Evolutionary conservation across 1,284 basidiomycete species (phyloP).

Genomic region (Crucibulum parvulum): DNA sequence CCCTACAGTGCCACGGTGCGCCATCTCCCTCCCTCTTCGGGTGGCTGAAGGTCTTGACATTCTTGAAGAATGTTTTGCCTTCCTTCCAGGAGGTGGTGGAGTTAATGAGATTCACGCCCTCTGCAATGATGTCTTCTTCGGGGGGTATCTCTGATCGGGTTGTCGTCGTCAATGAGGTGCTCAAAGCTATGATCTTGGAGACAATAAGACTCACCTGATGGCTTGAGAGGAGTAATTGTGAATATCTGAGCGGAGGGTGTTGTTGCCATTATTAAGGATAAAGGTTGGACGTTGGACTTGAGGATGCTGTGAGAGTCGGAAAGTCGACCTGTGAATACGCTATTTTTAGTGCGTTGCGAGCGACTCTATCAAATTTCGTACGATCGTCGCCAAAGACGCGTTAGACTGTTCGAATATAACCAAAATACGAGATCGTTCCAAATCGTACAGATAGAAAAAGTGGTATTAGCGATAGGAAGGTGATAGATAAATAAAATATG

Average conservation of each 20-base stretch:
- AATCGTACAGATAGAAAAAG: too few relatives aligned
- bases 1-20: constrained; percentile 69
- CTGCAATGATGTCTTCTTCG: constrained; percentile 60
- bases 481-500: not conserved
- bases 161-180: not conserved
- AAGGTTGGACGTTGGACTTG: not conserved
- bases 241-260: constrained; percentile 30
- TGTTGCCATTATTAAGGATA: not conserved
- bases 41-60: constrained; percentile 60
- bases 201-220: constrained; percentile 39
- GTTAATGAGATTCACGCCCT: constrained; percentile 61
- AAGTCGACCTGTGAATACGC: not conserved
- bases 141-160: constrained; percentile 59
- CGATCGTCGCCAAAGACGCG: too few relatives aligned
- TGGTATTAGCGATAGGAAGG: too few relatives aligned
- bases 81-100: constrained; percentile 65
- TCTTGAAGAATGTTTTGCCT: constrained; percentile 65
- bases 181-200: not conserved
- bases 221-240: constrained; percentile 45
- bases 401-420: too few relatives aligned
- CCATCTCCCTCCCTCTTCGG: constrained; percentile 59
- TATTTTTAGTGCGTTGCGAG: too few relatives aligned
- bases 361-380: too few relatives aligned
- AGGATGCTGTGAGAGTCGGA: not conserved
- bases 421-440: too few relatives aligned